These are phyloP conservation scores for Angophora floribunda DNA, from an alignment of 345 rosid species.

Conservation along the genomic window DNA sequence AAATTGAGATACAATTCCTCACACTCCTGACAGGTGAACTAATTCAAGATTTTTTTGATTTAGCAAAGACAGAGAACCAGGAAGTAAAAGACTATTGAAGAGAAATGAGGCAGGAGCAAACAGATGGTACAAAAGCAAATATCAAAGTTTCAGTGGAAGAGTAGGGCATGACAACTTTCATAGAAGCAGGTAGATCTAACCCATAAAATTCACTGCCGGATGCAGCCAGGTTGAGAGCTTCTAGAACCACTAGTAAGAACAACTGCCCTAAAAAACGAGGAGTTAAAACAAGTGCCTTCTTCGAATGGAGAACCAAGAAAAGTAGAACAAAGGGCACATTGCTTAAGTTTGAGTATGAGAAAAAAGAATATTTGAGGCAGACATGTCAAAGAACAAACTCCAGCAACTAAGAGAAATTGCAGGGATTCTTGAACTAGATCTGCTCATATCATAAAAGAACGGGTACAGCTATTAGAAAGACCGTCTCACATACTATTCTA, in stretches of 20 bases:
- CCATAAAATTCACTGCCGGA: background rate
- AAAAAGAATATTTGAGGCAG: background rate
- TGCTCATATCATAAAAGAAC: background rate
- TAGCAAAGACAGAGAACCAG: background rate
- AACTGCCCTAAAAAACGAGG: background rate
- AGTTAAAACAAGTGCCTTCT: background rate
- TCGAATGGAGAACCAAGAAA: background rate
- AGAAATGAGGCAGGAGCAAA: background rate
- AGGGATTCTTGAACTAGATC: background rate
- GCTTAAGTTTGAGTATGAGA: background rate
- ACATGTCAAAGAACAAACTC: background rate
- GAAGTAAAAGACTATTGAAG: background rate
- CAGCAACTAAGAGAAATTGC: background rate
- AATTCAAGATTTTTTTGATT: background rate
- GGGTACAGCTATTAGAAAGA: background rate
- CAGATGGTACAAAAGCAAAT: background rate
- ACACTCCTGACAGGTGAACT: background rate
- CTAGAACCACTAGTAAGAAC: background rate
- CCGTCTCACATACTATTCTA: background rate
- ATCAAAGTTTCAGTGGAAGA: background rate
- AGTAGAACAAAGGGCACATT: background rate
- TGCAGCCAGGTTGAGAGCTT: background rate
- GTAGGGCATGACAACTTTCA: background rate
- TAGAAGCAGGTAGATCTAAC: background rate
- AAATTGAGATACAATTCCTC: background rate